Conservation (phyloP, 2,329 filamentous ascomycete species). For the Trichoderma koningii region DNA sequence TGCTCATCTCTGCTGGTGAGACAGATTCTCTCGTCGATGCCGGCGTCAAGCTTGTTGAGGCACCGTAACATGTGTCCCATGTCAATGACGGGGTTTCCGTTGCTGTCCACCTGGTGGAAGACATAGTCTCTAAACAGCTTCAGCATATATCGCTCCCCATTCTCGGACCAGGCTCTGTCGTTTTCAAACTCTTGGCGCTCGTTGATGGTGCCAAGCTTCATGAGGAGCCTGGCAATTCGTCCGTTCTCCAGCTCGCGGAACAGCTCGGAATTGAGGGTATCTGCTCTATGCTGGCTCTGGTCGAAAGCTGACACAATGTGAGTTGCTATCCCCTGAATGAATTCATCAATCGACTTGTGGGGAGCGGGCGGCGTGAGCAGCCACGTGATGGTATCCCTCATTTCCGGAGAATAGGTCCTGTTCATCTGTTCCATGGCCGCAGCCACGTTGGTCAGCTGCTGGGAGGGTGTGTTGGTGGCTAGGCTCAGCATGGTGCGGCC, state of each 20-base stretch:
- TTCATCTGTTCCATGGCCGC: constrained; percentile 75
- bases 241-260: constrained; percentile 87
- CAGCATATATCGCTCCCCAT: constrained; percentile 86
- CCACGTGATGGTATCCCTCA: constrained; percentile 81
- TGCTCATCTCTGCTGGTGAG: constrained; percentile 89
- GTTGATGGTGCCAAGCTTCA: constrained; percentile 84
- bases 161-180: constrained; percentile 83
- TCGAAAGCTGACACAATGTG: constrained; percentile 78
- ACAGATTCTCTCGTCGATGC: constrained; percentile 80
- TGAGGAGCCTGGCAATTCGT: constrained; percentile 74
- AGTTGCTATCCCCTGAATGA: constrained; percentile 75
- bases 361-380: constrained; percentile 66
- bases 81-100: constrained; percentile 80
- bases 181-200: constrained; percentile 85
- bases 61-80: constrained; percentile 84
- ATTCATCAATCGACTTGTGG: constrained; percentile 74
- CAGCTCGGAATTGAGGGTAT: constrained; percentile 72
- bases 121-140: constrained; percentile 97
- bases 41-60: constrained; percentile 90
- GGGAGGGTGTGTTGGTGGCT: constrained; percentile 65
- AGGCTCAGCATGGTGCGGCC: constrained; percentile 83
- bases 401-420: constrained; percentile 73
- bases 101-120: constrained; percentile 90
- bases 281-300: constrained; percentile 74
- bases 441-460: constrained; percentile 61